Conservation (phyloP, 2,329 filamentous ascomycete genomes). For the Colletotrichum tropicicola region DNA sequence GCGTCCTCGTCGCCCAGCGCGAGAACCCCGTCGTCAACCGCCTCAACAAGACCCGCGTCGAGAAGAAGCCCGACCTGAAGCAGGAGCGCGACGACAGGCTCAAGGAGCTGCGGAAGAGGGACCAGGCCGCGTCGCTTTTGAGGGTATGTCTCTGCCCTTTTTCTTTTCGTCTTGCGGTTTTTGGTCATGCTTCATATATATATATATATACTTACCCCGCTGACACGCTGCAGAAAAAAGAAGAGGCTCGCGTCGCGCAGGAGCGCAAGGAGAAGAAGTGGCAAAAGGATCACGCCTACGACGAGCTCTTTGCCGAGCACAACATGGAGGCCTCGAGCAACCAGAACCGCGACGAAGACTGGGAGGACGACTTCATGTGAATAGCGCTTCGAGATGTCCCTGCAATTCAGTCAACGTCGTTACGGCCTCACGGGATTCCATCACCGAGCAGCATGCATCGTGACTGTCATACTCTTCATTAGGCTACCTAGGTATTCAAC, state of each 20-base stretch:
- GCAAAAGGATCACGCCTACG: conserved; percentile 98
- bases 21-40: conserved; percentile 95
- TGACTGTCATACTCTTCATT: neutral
- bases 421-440: too few relatives aligned
- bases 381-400: too few relatives aligned
- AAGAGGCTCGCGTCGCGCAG: conserved; percentile 76
- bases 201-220: neutral
- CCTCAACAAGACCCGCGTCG: conserved; percentile 95
- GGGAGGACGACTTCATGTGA: conserved; percentile 95
- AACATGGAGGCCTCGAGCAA: conserved; percentile 83
- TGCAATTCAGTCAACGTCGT: too few relatives aligned
- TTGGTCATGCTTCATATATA: neutral
- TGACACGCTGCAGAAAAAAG: conserved; percentile 68
- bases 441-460: too few relatives aligned
- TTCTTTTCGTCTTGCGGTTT: neutral
- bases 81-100: conserved; percentile 83
- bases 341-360: conserved; percentile 80
- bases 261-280: conserved; percentile 90
- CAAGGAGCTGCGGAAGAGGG: conserved; percentile 75
- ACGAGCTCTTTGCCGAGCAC: conserved; percentile 88
- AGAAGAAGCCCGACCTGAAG: conserved; percentile 85
- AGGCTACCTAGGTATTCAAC: neutral
- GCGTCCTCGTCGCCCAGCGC: conserved; percentile 79
- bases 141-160: conserved; percentile 56
- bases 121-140: conserved; percentile 69